These are phyloP conservation scores for Sungouiozyma intestinalis DNA, from an alignment of 805 yeast species.

Conservation along the genomic window DNA sequence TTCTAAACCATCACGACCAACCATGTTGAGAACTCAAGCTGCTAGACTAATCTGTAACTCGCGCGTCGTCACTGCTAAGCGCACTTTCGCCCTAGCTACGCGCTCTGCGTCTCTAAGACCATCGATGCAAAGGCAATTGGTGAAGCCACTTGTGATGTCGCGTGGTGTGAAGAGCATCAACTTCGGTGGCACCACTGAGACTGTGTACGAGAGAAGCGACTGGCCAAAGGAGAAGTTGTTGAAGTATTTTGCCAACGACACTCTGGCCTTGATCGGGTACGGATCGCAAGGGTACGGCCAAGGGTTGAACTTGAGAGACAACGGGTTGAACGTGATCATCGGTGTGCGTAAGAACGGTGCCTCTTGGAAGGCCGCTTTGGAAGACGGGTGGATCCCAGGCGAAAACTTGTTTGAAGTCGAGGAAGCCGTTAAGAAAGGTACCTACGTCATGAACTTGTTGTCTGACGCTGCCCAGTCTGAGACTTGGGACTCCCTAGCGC, in stretches of 20 bases:
- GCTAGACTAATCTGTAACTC: constrained; percentile 33
- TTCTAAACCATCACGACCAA: constrained; percentile 2
- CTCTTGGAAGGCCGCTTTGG: constrained; percentile 98
- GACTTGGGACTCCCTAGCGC: constrained; percentile 84
- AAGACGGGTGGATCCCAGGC: constrained; percentile 99
- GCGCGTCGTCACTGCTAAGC: constrained; percentile 43
- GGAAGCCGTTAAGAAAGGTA: constrained; percentile 89
- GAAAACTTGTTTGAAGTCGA: constrained; percentile 90
- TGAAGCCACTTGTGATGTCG: constrained; percentile 42
- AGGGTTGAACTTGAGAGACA: constrained; percentile 98
- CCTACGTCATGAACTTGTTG: constrained; percentile 92
- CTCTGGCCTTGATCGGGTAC: constrained; percentile 96
- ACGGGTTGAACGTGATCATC: constrained; percentile 92
- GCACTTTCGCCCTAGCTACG: constrained; percentile 49
- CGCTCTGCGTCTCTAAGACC: constrained; percentile 44
- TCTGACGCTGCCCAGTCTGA: constrained; percentile 99
- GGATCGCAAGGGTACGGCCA: constrained; percentile 99
- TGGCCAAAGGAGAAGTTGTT: constrained; percentile 97
- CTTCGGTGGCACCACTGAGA: constrained; percentile 92
- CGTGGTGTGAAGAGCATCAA: constrained; percentile 95
- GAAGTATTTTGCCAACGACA: constrained; percentile 95
- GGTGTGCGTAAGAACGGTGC: constrained; percentile 99
- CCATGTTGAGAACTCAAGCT: constrained; percentile 36
- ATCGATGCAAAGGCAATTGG: constrained; percentile 39
- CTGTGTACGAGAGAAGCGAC: constrained; percentile 97